Percentiles rank a stretch among this genome's conserved stretches.
Evolutionary conservation across 2,329 filamentous ascomycete species (phyloP).

Genomic region (Colletotrichum karsti): DNA sequence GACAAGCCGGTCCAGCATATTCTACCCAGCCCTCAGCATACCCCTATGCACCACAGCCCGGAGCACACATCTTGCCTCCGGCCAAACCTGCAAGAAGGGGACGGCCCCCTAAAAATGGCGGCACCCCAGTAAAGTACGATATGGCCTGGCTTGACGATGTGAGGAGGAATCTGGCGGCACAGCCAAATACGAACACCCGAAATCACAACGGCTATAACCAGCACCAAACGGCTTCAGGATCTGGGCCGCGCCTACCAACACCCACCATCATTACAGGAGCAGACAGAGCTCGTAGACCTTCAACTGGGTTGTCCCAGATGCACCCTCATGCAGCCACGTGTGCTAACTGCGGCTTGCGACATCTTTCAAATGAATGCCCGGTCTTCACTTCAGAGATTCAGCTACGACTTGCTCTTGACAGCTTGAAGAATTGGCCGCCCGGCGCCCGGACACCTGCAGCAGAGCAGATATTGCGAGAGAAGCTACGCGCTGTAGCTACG

Average conservation of each 20-base stretch:
- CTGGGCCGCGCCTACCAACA: not conserved
- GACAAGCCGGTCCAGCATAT: not conserved
- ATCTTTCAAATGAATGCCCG: constrained; percentile 6
- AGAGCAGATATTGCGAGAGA: constrained; percentile 15
- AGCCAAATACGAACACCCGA: not conserved
- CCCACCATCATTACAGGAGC: not conserved
- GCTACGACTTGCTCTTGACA: constrained; percentile 27
- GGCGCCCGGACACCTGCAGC: not conserved
- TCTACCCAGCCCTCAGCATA: not conserved
- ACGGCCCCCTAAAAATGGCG: not conserved
- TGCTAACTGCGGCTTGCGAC: constrained; percentile 9
- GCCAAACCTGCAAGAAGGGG: not conserved
- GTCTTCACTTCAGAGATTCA: constrained; percentile 12
- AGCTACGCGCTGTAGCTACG: constrained; percentile 3
- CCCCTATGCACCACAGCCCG: not conserved
- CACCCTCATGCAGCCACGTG: constrained; percentile 15
- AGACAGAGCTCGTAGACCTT: not conserved
- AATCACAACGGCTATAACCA: not conserved
- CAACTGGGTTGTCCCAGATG: not conserved
- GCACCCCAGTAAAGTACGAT: not conserved
- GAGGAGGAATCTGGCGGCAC: not conserved
- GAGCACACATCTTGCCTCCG: not conserved
- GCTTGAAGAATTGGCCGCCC: constrained; percentile 9
- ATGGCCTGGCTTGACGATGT: constrained; percentile 14
- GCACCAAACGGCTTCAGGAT: not conserved